Evolutionary conservation across 176 grass and related monocot species (phyloP).

Genomic region (Echinochloa phyllopogon): DNA sequence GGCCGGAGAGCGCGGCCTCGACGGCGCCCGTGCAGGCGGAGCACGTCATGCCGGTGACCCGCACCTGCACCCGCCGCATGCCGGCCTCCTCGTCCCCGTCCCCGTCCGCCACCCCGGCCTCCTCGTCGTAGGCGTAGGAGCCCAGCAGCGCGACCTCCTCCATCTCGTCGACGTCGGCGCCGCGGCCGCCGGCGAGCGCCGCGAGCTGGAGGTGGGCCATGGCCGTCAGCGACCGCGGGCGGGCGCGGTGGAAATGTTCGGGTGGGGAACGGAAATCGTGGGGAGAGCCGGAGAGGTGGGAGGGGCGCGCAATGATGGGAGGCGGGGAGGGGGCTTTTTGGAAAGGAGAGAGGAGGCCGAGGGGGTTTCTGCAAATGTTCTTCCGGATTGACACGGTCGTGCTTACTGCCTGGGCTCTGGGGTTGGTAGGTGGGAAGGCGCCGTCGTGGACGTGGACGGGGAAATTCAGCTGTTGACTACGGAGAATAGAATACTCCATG

Average conservation of each 20-base stretch:
- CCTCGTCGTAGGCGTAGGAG: conserved; percentile 66
- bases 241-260: not conserved
- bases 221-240: conserved; percentile 28
- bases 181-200: conserved; percentile 47
- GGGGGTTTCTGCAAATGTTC: conserved; percentile 32
- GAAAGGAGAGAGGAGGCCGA: fast-evolving
- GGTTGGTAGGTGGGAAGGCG: conserved; percentile 7
- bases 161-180: conserved; percentile 54
- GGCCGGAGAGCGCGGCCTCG: conserved; percentile 65
- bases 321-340: not conserved
- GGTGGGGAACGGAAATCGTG: conserved; percentile 6
- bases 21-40: conserved; percentile 88
- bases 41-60: conserved; percentile 92
- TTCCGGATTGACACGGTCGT: not conserved
- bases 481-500: too few species aligned
- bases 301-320: not conserved
- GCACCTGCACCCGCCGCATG: conserved; percentile 64
- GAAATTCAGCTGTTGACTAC: not conserved
- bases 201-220: conserved; percentile 76
- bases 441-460: not conserved
- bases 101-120: conserved; percentile 9
- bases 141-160: conserved; percentile 90
- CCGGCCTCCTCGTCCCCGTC: conserved; percentile 45
- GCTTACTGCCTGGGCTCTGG: not conserved
- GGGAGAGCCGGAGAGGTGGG: not conserved